phyloP scores from a whole-genome alignment of 352 stramenopile genomes.

The Phytophthora sp. region DNA sequence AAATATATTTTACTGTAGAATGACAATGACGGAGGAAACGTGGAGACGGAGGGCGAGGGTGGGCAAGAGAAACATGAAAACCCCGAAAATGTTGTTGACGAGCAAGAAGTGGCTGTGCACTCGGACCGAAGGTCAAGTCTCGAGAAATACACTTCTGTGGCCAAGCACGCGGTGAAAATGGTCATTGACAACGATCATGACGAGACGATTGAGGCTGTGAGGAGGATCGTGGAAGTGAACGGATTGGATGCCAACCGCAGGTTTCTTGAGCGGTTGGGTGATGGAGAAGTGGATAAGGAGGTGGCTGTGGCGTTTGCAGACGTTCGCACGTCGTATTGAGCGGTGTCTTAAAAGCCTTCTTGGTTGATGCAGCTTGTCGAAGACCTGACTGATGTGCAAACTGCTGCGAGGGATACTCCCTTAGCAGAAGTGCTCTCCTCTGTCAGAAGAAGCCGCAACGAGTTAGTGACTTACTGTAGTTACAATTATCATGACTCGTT shows the following conservation, averaged over 20 bases:
- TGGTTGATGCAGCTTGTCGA: constrained; percentile 18
- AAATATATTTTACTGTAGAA: neutral
- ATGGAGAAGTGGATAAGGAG: neutral
- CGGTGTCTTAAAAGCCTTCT: constrained; percentile 5
- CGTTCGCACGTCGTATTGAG: constrained; percentile 6
- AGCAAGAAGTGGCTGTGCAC: neutral
- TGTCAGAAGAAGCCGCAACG: neutral
- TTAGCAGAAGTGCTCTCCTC: neutral
- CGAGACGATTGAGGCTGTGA: neutral
- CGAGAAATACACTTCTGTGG: neutral
- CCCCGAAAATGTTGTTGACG: neutral
- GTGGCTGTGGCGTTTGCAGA: neutral
- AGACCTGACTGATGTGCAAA: constrained; percentile 6
- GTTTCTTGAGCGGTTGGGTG: neutral
- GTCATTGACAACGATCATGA: neutral
- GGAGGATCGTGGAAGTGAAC: neutral
- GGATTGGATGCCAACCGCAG: neutral
- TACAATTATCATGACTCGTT: neutral
- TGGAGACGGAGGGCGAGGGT: neutral
- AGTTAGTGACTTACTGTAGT: constrained; percentile 1
- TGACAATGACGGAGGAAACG: neutral
- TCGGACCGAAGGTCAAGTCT: neutral
- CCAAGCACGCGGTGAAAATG: neutral
- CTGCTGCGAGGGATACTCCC: neutral
- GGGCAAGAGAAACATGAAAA: neutral